These are phyloP conservation scores for Boletus reticulatus DNA, from an alignment of 768 basidiomycete species.

Conservation along the genomic window DNA sequence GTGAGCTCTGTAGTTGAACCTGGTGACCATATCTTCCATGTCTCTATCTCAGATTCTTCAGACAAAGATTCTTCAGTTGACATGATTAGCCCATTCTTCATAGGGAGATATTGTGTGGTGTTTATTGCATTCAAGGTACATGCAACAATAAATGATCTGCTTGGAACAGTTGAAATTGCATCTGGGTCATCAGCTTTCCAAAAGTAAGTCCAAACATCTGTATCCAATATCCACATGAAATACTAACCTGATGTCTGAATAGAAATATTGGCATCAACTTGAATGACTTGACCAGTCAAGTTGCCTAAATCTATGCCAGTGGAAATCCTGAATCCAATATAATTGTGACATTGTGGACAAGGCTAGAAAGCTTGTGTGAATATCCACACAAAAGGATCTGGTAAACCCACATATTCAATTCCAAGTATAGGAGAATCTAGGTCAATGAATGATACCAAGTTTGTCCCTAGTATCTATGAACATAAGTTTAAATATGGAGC, in stretches of 20 bases:
- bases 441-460: background rate
- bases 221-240: background rate
- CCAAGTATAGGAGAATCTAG: background rate
- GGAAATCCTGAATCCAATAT: background rate
- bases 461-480: background rate
- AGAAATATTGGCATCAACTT: too few relatives aligned
- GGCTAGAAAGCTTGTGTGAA: background rate
- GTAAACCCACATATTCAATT: background rate
- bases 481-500: background rate
- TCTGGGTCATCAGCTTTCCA: background rate
- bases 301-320: constrained; percentile 1
- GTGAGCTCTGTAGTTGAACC: background rate
- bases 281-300: background rate
- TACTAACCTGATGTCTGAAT: background rate
- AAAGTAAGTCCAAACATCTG: background rate
- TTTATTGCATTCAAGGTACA: background rate
- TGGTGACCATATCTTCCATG: constrained; percentile 8
- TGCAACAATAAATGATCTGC: constrained; percentile 1
- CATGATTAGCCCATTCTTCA: background rate
- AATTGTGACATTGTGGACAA: background rate
- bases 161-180: background rate
- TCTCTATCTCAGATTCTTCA: background rate
- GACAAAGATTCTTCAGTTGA: background rate
- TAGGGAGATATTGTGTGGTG: background rate
- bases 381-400: background rate